Conservation (phyloP, 176 grass and related monocot species). For the Musa itinerans region DNA sequence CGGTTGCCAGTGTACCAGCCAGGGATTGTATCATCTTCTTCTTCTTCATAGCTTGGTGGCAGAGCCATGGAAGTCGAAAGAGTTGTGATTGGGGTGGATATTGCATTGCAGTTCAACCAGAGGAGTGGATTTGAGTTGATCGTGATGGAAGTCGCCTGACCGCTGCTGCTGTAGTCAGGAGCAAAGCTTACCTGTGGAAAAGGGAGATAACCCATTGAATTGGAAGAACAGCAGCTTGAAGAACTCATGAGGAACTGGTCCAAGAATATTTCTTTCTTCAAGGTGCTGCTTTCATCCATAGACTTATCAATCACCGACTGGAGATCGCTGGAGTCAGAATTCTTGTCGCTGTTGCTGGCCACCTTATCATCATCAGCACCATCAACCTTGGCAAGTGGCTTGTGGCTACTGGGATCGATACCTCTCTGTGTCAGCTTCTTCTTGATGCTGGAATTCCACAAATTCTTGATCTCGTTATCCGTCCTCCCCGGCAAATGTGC, state of each 20-base stretch:
- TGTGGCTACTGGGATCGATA: constrained; percentile 50
- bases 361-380: constrained; percentile 12
- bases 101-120: constrained; percentile 34
- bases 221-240: constrained; percentile 16
- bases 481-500: constrained; percentile 47
- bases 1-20: constrained; percentile 48
- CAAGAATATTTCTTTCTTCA: constrained; percentile 29
- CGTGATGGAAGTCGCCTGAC: constrained; percentile 9
- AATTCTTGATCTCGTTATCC: constrained; percentile 60
- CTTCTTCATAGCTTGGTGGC: constrained; percentile 1
- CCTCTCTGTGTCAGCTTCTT: constrained; percentile 45
- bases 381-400: constrained; percentile 22
- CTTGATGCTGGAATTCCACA: constrained; percentile 49
- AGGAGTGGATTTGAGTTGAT: not conserved
- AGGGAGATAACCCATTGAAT: constrained; percentile 30
- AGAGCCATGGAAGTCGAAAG: constrained; percentile 33
- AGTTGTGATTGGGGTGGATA: constrained; percentile 35
- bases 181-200: constrained; percentile 42
- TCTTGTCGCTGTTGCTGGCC: constrained; percentile 17
- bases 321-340: not conserved
- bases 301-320: constrained; percentile 22
- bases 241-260: constrained; percentile 35
- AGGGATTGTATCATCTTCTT: constrained; percentile 20
- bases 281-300: constrained; percentile 21
- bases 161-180: constrained; percentile 24